Conservation (phyloP, 352 stramenopile species). For the Pythium sukuiense region DNA sequence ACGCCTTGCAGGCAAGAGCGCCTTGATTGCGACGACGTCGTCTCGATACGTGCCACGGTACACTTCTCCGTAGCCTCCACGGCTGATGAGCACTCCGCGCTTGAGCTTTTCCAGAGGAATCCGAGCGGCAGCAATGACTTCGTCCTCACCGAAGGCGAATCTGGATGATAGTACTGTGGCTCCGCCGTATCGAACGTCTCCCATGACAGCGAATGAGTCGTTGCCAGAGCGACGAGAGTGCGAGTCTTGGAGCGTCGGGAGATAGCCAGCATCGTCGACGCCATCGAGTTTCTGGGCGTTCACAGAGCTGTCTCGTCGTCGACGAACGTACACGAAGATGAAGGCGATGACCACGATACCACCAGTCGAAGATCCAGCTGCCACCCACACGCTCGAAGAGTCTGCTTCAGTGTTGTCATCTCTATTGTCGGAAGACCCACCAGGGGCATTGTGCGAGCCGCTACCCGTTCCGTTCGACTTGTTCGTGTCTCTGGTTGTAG, state of each 20-base stretch:
- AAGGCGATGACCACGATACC: neutral
- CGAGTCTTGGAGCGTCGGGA: conserved; percentile 4
- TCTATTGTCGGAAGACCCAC: neutral
- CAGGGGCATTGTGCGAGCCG: neutral
- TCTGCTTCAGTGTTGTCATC: neutral
- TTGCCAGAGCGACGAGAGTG: conserved; percentile 6
- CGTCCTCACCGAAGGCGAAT: conserved; percentile 20
- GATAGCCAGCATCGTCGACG: neutral
- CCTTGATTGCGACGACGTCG: conserved; percentile 59
- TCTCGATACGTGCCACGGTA: conserved; percentile 45
- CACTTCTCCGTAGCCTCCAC: conserved; percentile 55
- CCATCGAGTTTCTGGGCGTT: neutral
- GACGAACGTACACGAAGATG: neutral
- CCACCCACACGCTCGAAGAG: conserved; percentile 2
- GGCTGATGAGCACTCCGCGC: conserved; percentile 41
- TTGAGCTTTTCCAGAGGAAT: conserved; percentile 50
- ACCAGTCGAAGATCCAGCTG: neutral
- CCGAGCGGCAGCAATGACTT: conserved; percentile 26
- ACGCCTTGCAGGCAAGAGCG: conserved; percentile 43
- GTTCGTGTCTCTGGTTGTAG: neutral
- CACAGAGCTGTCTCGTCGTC: neutral
- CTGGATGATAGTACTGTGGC: neutral
- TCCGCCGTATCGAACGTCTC: neutral
- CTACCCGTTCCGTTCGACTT: neutral
- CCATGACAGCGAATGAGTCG: conserved; percentile 5